These are phyloP conservation scores for Neocatenulostroma microsporum DNA, from an alignment of 2,329 filamentous ascomycete genomes.

Conservation along the genomic window DNA sequence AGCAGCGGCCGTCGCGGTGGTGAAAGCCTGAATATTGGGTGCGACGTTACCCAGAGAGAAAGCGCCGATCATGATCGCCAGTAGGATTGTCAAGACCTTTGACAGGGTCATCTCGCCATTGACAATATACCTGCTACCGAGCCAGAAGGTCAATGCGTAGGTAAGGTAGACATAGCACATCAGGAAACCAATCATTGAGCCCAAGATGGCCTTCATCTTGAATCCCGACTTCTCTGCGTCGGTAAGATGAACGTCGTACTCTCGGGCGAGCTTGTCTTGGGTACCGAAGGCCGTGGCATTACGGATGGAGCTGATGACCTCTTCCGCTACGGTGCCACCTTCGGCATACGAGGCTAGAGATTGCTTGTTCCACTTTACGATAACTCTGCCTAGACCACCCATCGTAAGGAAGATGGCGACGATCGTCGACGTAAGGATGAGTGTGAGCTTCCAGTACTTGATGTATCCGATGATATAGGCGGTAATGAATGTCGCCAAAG, in stretches of 20 bases:
- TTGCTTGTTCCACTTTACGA: slow-evolving; percentile 72
- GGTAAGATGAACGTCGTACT: slow-evolving; percentile 70
- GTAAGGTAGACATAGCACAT: slow-evolving; percentile 80
- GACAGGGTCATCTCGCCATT: slow-evolving; percentile 58
- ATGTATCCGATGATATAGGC: slow-evolving; percentile 87
- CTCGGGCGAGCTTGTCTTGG: slow-evolving; percentile 78
- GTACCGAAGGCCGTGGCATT: slow-evolving; percentile 91
- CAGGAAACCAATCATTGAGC: slow-evolving; percentile 73
- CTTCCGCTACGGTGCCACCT: slow-evolving; percentile 83
- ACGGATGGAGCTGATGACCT: slow-evolving; percentile 87
- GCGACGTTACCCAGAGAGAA: slow-evolving; percentile 84
- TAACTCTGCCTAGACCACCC: slow-evolving; percentile 63
- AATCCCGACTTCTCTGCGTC: slow-evolving; percentile 69
- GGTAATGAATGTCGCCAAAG: slow-evolving; percentile 73
- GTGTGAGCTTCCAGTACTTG: slow-evolving; percentile 85
- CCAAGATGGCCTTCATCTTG: slow-evolving; percentile 64
- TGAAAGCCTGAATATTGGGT: slow-evolving; percentile 80
- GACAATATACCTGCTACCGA: slow-evolving; percentile 68
- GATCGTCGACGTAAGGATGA: slow-evolving; percentile 78
- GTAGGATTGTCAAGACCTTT: slow-evolving; percentile 72
- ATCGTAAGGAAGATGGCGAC: slow-evolving; percentile 71
- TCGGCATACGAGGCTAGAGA: slow-evolving; percentile 71
- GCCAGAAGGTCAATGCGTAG: slow-evolving; percentile 83
- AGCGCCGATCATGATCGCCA: slow-evolving; percentile 87
- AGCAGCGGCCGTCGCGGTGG: slow-evolving; percentile 71